These are phyloP conservation scores for Pichia cephalocereana DNA, from an alignment of 805 yeast species.

Conservation along the genomic window DNA sequence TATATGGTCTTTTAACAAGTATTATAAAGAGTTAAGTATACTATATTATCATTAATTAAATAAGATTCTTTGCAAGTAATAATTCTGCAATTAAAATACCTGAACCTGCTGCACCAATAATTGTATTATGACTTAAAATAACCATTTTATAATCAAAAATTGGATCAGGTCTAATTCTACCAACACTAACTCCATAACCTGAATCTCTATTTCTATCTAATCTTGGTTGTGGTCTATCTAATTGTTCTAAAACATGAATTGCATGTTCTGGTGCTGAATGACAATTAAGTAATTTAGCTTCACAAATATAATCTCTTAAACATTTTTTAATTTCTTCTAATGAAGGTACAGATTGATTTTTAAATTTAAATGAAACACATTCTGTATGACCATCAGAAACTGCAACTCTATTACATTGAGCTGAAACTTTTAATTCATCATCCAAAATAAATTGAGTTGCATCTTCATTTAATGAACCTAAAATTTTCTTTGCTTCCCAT, in stretches of 20 bases:
- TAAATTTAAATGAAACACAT: slow-evolving; percentile 80
- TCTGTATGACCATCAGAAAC: slow-evolving; percentile 98
- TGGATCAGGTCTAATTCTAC: slow-evolving; percentile 88
- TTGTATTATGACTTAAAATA: slow-evolving; percentile 92
- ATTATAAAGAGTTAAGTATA: too few relatives aligned
- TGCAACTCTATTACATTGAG: slow-evolving; percentile 95
- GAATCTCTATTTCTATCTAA: slow-evolving; percentile 91
- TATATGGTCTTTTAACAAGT: too few relatives aligned
- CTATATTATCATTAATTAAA: too few relatives aligned
- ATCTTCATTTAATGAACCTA: slow-evolving; percentile 52
- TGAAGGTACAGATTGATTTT: slow-evolving; percentile 75
- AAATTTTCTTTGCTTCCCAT: slow-evolving; percentile 94
- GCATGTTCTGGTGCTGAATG: slow-evolving; percentile 90
- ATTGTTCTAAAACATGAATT: slow-evolving; percentile 84
- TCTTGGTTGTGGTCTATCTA: slow-evolving; percentile 95
- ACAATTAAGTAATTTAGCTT: slow-evolving; percentile 72
- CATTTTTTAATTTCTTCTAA: slow-evolving; percentile 68
- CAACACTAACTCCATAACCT: slow-evolving; percentile 92
- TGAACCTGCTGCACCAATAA: slow-evolving; percentile 98
- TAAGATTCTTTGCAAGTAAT: slow-evolving; percentile 62
- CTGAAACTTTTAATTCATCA: slow-evolving; percentile 76
- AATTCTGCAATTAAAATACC: slow-evolving; percentile 94
- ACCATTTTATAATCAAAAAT: slow-evolving; percentile 94
- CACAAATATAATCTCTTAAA: slow-evolving; percentile 68
- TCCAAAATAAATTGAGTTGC: slow-evolving; percentile 50